Evolutionary conservation across 129 eudicot genomes (phyloP).

Genomic region (Artemisia tridentata): DNA sequence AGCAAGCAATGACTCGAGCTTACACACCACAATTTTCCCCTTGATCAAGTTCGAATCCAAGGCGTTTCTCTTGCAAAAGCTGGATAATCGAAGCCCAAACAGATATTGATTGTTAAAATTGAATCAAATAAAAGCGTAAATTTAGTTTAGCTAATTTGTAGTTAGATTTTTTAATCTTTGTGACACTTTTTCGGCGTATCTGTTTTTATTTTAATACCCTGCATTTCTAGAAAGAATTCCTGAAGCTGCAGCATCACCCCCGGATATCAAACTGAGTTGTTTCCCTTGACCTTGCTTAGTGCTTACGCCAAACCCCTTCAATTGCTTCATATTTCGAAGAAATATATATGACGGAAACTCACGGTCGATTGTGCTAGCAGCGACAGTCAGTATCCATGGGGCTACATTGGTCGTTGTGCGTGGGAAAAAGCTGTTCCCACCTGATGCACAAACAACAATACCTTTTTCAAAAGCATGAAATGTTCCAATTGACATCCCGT

Average conservation of each 20-base stretch:
- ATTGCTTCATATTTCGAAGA: slow-evolving; percentile 45
- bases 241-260: slow-evolving; percentile 52
- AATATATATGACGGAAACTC: slow-evolving; percentile 41
- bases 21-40: slow-evolving; percentile 63
- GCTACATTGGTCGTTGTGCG: slow-evolving; percentile 47
- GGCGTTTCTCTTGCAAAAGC: slow-evolving; percentile 54
- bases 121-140: background rate
- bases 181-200: background rate
- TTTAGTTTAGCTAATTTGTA: background rate
- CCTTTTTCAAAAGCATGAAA: slow-evolving; percentile 67
- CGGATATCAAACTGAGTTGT: slow-evolving; percentile 36
- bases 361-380: slow-evolving; percentile 64
- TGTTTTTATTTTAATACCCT: slow-evolving; percentile 32
- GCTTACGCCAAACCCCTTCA: slow-evolving; percentile 54
- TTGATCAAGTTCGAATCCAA: slow-evolving; percentile 47
- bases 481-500: slow-evolving; percentile 45
- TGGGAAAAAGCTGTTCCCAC: slow-evolving; percentile 49
- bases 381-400: slow-evolving; percentile 74
- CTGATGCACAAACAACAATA: slow-evolving; percentile 51
- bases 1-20: slow-evolving; percentile 29
- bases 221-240: slow-evolving; percentile 54
- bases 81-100: slow-evolving; percentile 8
- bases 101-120: background rate
- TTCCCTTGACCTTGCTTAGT: slow-evolving; percentile 26
- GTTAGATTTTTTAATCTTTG: background rate